Base-by-base conservation (phyloP, 2,329 filamentous ascomycete genomes). In the Diplodia mutila region DNA sequence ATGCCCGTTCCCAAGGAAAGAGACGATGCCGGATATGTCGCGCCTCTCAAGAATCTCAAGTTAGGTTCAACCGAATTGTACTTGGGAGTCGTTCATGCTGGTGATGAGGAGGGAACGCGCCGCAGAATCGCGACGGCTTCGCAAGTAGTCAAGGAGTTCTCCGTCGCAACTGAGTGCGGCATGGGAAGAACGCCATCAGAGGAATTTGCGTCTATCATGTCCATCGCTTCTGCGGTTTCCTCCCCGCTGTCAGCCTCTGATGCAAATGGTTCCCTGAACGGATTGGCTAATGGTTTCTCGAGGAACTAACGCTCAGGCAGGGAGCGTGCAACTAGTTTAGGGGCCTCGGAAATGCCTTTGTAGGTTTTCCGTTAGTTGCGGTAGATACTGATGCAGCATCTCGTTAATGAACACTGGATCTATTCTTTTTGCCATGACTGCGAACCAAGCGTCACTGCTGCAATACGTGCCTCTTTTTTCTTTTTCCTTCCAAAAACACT, bases 141-240 rank as follows among this genome's bases (percentile, higher is more conserved):
- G 23, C 18, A 67, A 14, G 25, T 61, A 7, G 63, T 68, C 4
- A 23, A 51, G 9, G 49, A 29, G 4, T 68, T 68, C 49, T 55
- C 64, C 16, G 39, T 68, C 5, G 52, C 48, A 16, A 68, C 67
- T 12, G 67, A 68, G 64, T 68, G 67, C 39, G 81, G 81, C 7
- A 71, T 77, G 70, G 80, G 79, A 1, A 71, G 80, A 52, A 78
- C 75, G 51, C 71, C 73, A 18, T 65, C 69, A 46, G 73, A 74
- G 39, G 71, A 78, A 11, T 73, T 79, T 32, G 72, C 71, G 1
- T 70, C 67, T 11, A 71, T 74, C 48, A 65, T 73, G 54, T 49
- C 71, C 9, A 72, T 75, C 46, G 69, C 66, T n/a, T 39, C 66
- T 34, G 51, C 57, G 11, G 55, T 67, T 52, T 64, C 66, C n/a